Percentiles rank a stretch among this genome's conserved stretches.
These are phyloP conservation scores for Pyricularia sp. DNA, from an alignment of 2,329 filamentous ascomycete genomes.

Conservation along the genomic window DNA sequence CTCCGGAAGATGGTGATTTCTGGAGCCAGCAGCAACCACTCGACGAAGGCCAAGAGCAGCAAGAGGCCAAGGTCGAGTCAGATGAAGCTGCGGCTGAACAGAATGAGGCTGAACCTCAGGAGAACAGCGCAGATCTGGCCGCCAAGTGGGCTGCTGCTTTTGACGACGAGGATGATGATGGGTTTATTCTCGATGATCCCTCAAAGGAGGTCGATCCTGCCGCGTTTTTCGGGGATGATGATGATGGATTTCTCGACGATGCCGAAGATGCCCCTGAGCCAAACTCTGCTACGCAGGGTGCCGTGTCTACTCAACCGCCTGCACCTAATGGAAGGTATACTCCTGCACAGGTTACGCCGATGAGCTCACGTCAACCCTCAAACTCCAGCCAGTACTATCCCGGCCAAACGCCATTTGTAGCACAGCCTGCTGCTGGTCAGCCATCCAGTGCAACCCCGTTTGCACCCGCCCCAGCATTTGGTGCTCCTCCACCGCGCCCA, in stretches of 20 bases:
- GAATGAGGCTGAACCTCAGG: constrained; percentile 7
- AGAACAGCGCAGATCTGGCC: constrained; percentile 49
- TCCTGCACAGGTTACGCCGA: not conserved
- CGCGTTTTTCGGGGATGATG: constrained; percentile 67
- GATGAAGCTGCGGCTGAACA: constrained; percentile 13
- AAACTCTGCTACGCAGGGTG: not conserved
- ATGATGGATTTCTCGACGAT: constrained; percentile 74
- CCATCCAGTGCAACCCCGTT: not conserved
- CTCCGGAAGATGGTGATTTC: constrained; percentile 5
- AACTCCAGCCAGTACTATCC: constrained; percentile 1
- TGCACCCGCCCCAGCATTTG: constrained; percentile 5
- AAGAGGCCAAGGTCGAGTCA: not conserved
- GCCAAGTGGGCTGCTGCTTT: constrained; percentile 78
- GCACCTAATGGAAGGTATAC: constrained; percentile 1
- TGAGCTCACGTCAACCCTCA: not conserved
- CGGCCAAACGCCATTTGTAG: not conserved
- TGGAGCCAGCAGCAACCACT: constrained; percentile 1
- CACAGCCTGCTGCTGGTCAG: not conserved
- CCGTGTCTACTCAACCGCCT: constrained; percentile 5
- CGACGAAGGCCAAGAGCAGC: not conserved
- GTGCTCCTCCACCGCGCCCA: constrained; percentile 18
- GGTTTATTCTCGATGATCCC: constrained; percentile 47
- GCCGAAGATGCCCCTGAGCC: constrained; percentile 23
- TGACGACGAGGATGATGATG: constrained; percentile 57
- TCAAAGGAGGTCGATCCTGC: constrained; percentile 43